Percentiles rank a stretch among this genome's conserved stretches.
Conservation (phyloP, 2,329 filamentous ascomycete genomes). For the Neonectria punicea region DNA sequence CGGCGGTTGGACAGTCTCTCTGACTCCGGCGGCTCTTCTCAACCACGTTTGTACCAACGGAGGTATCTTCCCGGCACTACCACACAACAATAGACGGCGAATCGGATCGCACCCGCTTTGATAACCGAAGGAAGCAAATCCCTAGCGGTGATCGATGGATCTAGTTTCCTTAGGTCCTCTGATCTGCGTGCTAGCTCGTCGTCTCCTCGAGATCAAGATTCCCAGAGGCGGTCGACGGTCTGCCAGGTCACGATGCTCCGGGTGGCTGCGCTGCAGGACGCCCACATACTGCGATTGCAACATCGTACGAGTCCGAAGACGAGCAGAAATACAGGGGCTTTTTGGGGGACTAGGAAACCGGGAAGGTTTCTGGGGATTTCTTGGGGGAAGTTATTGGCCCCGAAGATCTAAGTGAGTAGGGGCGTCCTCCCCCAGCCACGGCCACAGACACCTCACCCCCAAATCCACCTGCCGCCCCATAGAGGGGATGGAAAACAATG, state of each 20-base stretch:
- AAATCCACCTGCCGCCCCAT: neutral
- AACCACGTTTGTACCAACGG: neutral
- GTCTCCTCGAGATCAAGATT: neutral
- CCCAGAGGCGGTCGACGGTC: neutral
- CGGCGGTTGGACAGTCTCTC: neutral
- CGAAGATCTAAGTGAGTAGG: too few species aligned
- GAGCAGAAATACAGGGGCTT: neutral
- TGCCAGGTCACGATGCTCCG: neutral
- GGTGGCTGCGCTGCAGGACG: neutral
- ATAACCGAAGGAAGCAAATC: neutral
- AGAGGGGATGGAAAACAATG: neutral
- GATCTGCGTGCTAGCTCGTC: neutral
- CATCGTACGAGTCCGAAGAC: conserved; percentile 7
- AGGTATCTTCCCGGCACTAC: neutral
- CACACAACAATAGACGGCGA: neutral
- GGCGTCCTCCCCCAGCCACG: neutral
- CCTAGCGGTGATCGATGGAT: neutral
- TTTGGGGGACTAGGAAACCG: neutral
- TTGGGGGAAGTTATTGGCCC: neutral
- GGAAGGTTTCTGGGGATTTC: neutral
- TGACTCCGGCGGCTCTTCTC: neutral
- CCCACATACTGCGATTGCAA: neutral
- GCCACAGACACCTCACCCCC: neutral
- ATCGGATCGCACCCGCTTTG: neutral
- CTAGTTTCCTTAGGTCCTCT: neutral